A percentile compares a stretch with the other conserved stretches of the same genome.
phyloP scores from a whole-genome alignment of 257 asterid species.

The Solanum habrochaites region DNA sequence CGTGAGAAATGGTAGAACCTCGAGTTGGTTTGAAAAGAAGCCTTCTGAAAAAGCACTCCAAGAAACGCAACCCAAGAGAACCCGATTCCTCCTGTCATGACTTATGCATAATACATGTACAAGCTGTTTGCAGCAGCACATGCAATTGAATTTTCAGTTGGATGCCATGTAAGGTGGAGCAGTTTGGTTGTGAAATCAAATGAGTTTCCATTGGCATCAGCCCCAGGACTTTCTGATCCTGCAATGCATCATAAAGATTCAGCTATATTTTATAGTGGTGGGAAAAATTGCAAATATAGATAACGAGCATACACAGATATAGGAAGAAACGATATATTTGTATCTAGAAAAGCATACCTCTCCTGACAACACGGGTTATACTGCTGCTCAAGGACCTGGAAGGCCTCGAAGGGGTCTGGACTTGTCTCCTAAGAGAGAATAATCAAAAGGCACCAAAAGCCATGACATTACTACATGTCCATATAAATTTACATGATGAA shows the following conservation, averaged over 20 bases:
- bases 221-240: constrained; percentile 81
- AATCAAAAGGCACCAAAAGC: neutral
- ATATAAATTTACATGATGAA: neutral
- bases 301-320: neutral
- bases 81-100: constrained; percentile 1
- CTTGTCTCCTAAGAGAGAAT: constrained; percentile 62
- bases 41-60: constrained; percentile 26
- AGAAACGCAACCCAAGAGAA: constrained; percentile 21
- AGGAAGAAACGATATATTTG: neutral
- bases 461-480: neutral
- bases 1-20: constrained; percentile 19
- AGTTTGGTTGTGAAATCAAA: constrained; percentile 86
- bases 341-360: constrained; percentile 35
- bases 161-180: constrained; percentile 98
- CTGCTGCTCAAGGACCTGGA: constrained; percentile 82
- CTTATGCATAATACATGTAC: constrained; percentile 97
- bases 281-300: neutral
- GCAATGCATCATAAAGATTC: neutral
- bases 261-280: neutral
- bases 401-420: constrained; percentile 87
- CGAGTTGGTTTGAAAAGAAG: constrained; percentile 6
- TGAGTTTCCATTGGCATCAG: constrained; percentile 82
- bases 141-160: constrained; percentile 87
- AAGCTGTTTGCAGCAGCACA: constrained; percentile 99
- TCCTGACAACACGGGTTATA: constrained; percentile 69